A percentile compares a stretch with the other conserved stretches of the same genome.
Conservation (phyloP, 805 yeast species). For the Wickerhamiella bombiphila region DNA sequence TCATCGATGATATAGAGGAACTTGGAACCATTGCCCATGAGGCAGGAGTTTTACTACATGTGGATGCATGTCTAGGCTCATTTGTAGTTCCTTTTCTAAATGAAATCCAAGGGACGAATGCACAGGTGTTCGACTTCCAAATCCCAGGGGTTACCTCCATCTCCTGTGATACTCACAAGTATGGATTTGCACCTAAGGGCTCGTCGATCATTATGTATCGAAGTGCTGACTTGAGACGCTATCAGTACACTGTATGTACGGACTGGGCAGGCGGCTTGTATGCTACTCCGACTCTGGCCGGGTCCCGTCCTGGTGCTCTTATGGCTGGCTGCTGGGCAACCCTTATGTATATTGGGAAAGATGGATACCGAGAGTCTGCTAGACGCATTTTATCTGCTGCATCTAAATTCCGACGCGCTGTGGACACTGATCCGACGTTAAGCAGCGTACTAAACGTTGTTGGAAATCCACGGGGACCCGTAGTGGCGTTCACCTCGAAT, state of each 20-base stretch:
- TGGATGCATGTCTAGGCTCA: constrained; percentile 92
- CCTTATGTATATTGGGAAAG: constrained; percentile 60
- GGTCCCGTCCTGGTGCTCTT: constrained; percentile 92
- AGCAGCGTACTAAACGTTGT: constrained; percentile 31
- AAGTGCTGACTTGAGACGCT: constrained; percentile 43
- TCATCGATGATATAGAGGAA: constrained; percentile 72
- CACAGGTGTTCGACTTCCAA: constrained; percentile 65
- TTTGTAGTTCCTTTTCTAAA: constrained; percentile 72
- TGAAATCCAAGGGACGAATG: constrained; percentile 36
- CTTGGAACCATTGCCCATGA: constrained; percentile 51
- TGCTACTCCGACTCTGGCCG: constrained; percentile 94
- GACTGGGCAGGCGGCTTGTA: constrained; percentile 93
- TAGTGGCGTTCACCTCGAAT: constrained; percentile 57
- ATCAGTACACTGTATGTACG: constrained; percentile 70
- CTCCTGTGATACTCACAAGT: constrained; percentile 98
- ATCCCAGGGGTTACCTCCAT: constrained; percentile 87
- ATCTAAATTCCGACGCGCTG: constrained; percentile 35
- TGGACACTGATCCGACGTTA: constrained; percentile 38
- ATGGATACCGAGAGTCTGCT: constrained; percentile 64
- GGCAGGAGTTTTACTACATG: constrained; percentile 75
- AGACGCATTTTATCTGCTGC: constrained; percentile 53
- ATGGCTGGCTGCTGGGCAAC: constrained; percentile 99
- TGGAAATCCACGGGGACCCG: constrained; percentile 80
- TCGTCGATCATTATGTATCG: constrained; percentile 88
- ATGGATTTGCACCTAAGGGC: constrained; percentile 97